Evolutionary conservation across 2,329 filamentous ascomycete species (phyloP).

Genomic region (Scedosporium apiospermum): DNA sequence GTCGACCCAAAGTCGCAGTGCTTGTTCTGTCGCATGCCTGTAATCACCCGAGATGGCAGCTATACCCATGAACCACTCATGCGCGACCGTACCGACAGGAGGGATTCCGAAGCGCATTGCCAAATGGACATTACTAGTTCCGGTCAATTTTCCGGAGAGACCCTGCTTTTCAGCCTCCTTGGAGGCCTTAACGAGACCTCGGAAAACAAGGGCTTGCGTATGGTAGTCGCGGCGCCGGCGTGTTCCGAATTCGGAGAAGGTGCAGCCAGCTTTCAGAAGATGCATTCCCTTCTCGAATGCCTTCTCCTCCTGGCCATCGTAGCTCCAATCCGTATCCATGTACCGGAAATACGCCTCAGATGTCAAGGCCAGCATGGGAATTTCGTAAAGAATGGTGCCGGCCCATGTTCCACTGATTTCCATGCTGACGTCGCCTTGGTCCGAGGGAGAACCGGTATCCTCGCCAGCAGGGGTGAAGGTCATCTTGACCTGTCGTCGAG

Average conservation of each 20-base stretch:
- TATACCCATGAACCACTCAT: slow-evolving; percentile 99
- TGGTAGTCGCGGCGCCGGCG: slow-evolving; percentile 85
- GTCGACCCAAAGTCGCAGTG: slow-evolving; percentile 78
- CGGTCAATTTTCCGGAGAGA: slow-evolving; percentile 64
- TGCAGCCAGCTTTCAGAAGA: slow-evolving; percentile 72
- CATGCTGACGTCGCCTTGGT: slow-evolving; percentile 67
- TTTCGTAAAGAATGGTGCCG: slow-evolving; percentile 96
- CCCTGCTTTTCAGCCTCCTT: slow-evolving; percentile 58
- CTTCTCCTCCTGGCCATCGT: slow-evolving; percentile 76
- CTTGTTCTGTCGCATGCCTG: slow-evolving; percentile 70
- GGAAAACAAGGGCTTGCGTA: slow-evolving; percentile 85
- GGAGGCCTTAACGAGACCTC: slow-evolving; percentile 71
- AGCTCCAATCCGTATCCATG: slow-evolving; percentile 85
- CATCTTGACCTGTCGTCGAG: slow-evolving; percentile 67
- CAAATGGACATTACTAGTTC: slow-evolving; percentile 94
- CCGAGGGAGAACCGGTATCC: slow-evolving; percentile 53
- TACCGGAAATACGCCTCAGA: slow-evolving; percentile 98
- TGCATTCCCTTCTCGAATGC: slow-evolving; percentile 72
- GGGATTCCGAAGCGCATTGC: slow-evolving; percentile 84
- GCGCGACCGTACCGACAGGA: slow-evolving; percentile 81
- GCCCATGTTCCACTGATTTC: slow-evolving; percentile 77
- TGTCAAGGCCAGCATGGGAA: slow-evolving; percentile 81
- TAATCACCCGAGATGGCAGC: slow-evolving; percentile 87
- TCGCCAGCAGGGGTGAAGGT: slow-evolving; percentile 49
- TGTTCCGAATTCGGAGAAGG: slow-evolving; percentile 90